Evolutionary conservation across 805 yeast genomes (phyloP).

Genomic region (Schwanniomyces sp.): DNA sequence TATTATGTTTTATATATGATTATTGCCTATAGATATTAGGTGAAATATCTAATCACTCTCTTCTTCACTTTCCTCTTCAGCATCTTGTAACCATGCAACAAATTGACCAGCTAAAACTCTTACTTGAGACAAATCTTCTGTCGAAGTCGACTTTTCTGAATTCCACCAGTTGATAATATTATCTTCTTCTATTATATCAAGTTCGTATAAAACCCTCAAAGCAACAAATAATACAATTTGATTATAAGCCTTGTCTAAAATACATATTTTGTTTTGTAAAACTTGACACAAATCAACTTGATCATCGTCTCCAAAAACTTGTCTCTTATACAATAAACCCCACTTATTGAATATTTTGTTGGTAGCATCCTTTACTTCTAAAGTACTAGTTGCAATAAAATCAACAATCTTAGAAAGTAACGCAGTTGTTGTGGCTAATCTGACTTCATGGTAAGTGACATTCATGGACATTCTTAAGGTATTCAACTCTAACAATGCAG

Average conservation of each 20-base stretch:
- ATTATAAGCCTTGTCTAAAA: constrained; percentile 39
- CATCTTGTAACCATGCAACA: constrained; percentile 85
- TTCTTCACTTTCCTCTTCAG: constrained; percentile 56
- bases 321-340: constrained; percentile 80
- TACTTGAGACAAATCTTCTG: constrained; percentile 45
- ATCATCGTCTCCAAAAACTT: constrained; percentile 79
- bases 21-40: neutral
- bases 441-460: constrained; percentile 90
- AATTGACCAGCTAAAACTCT: constrained; percentile 65
- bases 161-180: constrained; percentile 83
- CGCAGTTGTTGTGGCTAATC: constrained; percentile 76
- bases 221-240: constrained; percentile 53
- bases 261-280: constrained; percentile 46
- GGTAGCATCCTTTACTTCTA: constrained; percentile 74
- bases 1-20: neutral
- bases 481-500: constrained; percentile 88
- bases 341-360: constrained; percentile 75
- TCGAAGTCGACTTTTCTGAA: constrained; percentile 29
- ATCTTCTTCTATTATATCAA: constrained; percentile 82
- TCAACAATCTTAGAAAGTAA: constrained; percentile 68
- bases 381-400: constrained; percentile 73
- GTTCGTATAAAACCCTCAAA: constrained; percentile 67
- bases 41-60: constrained; percentile 20
- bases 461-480: constrained; percentile 97
- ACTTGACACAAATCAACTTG: constrained; percentile 66